Conservation (phyloP, 1,284 basidiomycete species). For the Waitea zeae region DNA sequence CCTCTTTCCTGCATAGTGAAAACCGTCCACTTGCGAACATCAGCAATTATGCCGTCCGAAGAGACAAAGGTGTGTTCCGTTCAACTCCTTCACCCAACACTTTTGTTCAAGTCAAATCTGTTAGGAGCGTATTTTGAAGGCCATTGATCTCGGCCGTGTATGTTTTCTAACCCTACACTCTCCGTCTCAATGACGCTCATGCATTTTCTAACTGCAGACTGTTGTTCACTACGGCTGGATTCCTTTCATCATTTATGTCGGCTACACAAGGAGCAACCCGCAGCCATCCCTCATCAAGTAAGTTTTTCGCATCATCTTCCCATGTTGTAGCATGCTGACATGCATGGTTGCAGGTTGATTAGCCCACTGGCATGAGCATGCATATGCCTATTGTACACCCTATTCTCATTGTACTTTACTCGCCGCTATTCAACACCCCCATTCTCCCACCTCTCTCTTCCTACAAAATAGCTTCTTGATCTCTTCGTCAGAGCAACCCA, state of each 20-base stretch:
- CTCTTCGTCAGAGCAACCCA: no score
- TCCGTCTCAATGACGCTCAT: not conserved
- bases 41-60: slow-evolving; percentile 65
- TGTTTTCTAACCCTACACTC: slow-evolving; percentile 14
- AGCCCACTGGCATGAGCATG: slow-evolving; percentile 67
- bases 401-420: no score
- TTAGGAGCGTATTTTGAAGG: slow-evolving; percentile 72
- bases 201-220: slow-evolving; percentile 46
- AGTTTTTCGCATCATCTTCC: slow-evolving; percentile 15
- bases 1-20: no score
- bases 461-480: no score
- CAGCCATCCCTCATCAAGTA: slow-evolving; percentile 91
- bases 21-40: no score
- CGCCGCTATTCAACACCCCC: no score
- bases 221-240: slow-evolving; percentile 88
- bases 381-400: slow-evolving; percentile 9
- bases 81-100: not conserved
- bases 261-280: slow-evolving; percentile 76
- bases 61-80: slow-evolving; percentile 53
- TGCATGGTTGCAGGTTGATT: slow-evolving; percentile 45
- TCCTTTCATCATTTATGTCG: slow-evolving; percentile 85
- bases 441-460: no score
- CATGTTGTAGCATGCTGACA: slow-evolving; percentile 4
- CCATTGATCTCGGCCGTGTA: slow-evolving; percentile 66
- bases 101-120: not conserved